Conservation (phyloP, 192 early-diverging fungal genomes). For the Spizellomyces punctatus region DNA sequence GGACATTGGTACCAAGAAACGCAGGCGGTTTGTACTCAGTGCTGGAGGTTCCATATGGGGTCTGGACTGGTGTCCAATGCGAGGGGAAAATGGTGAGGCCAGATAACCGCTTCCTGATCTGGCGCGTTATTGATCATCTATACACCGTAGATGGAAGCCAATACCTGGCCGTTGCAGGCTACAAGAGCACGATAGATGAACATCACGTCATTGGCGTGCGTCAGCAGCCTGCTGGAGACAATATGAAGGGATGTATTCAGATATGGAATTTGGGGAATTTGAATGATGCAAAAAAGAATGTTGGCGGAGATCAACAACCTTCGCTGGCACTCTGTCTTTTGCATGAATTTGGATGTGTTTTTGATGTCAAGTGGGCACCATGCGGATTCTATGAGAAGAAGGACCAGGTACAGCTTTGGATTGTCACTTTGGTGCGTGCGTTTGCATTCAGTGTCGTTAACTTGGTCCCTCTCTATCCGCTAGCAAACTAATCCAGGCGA, state of each 20-base stretch:
- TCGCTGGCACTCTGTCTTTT: constrained; percentile 34
- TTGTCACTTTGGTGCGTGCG: neutral
- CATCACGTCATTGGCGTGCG: constrained; percentile 37
- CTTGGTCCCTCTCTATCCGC: neutral
- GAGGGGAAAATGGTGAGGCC: neutral
- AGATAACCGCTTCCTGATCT: neutral
- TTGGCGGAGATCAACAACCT: constrained; percentile 11
- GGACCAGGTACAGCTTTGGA: neutral
- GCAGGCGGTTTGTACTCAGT: constrained; percentile 33
- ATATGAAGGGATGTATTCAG: constrained; percentile 43
- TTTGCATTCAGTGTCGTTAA: neutral
- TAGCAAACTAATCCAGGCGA: neutral
- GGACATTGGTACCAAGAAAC: constrained; percentile 3
- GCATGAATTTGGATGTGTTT: constrained; percentile 39
- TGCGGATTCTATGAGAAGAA: constrained; percentile 21
- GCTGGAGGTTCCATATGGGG: constrained; percentile 50
- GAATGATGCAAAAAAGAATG: neutral
- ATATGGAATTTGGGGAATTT: constrained; percentile 36
- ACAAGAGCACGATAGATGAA: constrained; percentile 29
- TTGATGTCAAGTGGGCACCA: constrained; percentile 44
- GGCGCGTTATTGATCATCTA: constrained; percentile 1
- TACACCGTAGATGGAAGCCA: constrained; percentile 8
- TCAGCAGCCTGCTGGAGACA: constrained; percentile 9
- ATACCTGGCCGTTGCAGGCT: constrained; percentile 46
- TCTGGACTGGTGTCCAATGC: constrained; percentile 40